Conservation (phyloP, 2,329 filamentous ascomycete species). For the Parafenestella ontariensis region DNA sequence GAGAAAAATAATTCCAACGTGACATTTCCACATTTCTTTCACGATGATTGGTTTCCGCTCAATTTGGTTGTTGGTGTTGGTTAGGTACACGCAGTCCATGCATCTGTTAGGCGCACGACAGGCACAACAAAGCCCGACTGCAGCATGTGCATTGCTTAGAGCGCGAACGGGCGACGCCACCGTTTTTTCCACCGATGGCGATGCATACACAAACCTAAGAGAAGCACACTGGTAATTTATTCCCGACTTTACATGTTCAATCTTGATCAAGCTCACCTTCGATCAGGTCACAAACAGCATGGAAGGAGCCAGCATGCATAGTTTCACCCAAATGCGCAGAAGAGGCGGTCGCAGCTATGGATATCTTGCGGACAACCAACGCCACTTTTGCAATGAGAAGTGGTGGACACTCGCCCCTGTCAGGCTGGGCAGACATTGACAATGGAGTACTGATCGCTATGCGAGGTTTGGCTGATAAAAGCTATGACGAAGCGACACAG, state of each 20-base stretch:
- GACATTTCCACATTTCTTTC: neutral
- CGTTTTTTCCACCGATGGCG: neutral
- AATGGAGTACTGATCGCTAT: conserved; percentile 4
- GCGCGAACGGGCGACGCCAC: neutral
- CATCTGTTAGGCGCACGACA: neutral
- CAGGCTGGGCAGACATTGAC: conserved; percentile 12
- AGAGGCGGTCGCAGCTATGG: neutral
- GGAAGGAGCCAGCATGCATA: conserved; percentile 3
- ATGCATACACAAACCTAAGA: neutral
- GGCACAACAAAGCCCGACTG: neutral
- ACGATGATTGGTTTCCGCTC: neutral
- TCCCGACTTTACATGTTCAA: neutral
- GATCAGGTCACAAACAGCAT: conserved; percentile 7
- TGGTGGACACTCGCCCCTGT: conserved; percentile 46
- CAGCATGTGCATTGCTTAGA: neutral
- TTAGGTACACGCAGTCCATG: neutral
- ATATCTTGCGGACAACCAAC: neutral
- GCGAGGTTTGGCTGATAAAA: conserved; percentile 2
- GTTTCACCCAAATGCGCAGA: neutral
- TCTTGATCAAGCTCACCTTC: neutral
- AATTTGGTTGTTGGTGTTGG: neutral
- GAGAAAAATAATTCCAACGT: neutral
- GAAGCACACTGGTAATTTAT: conserved; percentile 1
- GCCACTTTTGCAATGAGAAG: conserved; percentile 18
- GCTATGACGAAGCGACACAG: neutral